A percentile compares a stretch with the other conserved stretches of the same genome.
Evolutionary conservation across 441 rosid genomes (phyloP).

Genomic region (Sinapis alba): DNA sequence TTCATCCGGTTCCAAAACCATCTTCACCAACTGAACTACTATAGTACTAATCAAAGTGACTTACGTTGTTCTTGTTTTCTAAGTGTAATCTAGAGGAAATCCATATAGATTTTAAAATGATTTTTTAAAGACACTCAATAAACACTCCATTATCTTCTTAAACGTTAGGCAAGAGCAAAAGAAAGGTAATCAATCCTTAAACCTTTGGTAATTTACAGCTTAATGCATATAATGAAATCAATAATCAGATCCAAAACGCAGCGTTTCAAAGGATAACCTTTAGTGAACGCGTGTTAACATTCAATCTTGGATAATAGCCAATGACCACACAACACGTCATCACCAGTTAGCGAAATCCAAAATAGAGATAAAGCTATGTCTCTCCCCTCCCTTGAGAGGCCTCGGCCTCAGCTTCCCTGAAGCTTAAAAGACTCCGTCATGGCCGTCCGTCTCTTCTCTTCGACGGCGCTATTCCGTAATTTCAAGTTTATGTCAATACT

Average conservation of each 20-base stretch:
- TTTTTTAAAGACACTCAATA: not conserved
- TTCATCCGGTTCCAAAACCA: no score
- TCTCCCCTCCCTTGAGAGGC: not conserved
- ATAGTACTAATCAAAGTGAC: not conserved
- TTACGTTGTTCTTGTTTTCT: not conserved
- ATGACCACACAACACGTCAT: slow-evolving; percentile 1
- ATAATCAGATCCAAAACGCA: slow-evolving; percentile 2
- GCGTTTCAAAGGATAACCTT: slow-evolving; percentile 12
- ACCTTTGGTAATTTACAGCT: not conserved
- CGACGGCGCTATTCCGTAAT: slow-evolving; percentile 51
- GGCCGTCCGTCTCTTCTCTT: slow-evolving; percentile 56
- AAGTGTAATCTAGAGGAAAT: not conserved
- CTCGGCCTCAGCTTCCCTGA: slow-evolving; percentile 18
- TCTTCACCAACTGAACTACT: no score
- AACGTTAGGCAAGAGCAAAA: not conserved
- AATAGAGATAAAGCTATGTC: slow-evolving; percentile 4
- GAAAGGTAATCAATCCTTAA: not conserved
- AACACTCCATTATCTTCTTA: not conserved
- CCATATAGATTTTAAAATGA: not conserved
- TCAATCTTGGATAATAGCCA: not conserved
- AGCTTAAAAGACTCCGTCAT: slow-evolving; percentile 56
- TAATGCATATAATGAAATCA: not conserved
- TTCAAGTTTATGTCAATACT: not conserved
- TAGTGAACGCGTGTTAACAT: not conserved
- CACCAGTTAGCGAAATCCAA: not conserved